phyloP scores from a whole-genome alignment of 495 filamentous ascomycete genomes.

The Zalerion maritima region DNA sequence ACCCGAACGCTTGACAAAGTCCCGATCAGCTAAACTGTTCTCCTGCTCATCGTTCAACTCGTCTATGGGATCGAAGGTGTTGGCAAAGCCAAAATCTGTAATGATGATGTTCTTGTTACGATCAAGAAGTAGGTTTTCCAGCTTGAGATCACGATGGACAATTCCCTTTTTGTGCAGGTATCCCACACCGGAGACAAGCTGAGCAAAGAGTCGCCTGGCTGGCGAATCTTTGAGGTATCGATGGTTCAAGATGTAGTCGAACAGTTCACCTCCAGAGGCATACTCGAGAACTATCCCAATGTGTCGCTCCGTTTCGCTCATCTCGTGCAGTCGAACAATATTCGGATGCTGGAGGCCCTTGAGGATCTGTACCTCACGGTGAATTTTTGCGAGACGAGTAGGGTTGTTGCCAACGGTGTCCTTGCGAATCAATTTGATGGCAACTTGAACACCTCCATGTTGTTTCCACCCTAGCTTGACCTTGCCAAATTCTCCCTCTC shows the following conservation, averaged over 20 bases:
- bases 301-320: conserved; percentile 92
- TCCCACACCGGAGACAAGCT: conserved; percentile 90
- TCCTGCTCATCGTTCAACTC: conserved; percentile 85
- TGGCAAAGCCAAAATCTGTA: conserved; percentile 97
- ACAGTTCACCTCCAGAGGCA: conserved; percentile 91
- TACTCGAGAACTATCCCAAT: conserved; percentile 99
- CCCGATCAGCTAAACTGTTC: conserved; percentile 66
- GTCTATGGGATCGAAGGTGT: conserved; percentile 83
- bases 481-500: conserved; percentile 97
- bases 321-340: conserved; percentile 93
- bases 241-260: conserved; percentile 95
- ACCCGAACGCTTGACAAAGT: conserved; percentile 65
- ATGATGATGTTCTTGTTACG: conserved; percentile 98
- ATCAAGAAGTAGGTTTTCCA: conserved; percentile 93
- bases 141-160: conserved; percentile 91
- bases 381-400: conserved; percentile 82
- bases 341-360: conserved; percentile 81
- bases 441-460: conserved; percentile 82
- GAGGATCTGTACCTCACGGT: conserved; percentile 88
- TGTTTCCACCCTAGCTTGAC: conserved; percentile 99
- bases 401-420: conserved; percentile 79
- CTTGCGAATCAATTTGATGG: conserved; percentile 92
- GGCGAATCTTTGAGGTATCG: conserved; percentile 88
- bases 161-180: conserved; percentile 99
- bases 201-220: conserved; percentile 83